Base-by-base conservation (phyloP, 169 alveolate genomes). In the Condylostoma magnum region DNA sequence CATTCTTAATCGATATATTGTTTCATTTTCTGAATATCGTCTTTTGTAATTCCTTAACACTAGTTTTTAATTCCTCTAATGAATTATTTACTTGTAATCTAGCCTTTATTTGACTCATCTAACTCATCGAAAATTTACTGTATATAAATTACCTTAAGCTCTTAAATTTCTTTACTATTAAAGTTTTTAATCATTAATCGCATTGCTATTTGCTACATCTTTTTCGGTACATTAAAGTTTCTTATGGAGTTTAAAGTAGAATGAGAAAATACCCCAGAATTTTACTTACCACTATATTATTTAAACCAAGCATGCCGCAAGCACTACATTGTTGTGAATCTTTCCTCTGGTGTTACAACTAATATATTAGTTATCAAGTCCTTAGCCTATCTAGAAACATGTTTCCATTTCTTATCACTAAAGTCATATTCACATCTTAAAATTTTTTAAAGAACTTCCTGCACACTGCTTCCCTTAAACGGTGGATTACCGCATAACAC, bases 11-110 rank as follows among this genome's bases (percentile, higher is more conserved):
- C 87, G 15, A 75, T 48, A 38, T 57, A 54, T 28, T 55, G 36
- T 44, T 75, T 38, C 18, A 75, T 34, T 44, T 69, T 69, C 25
- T 72, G 70, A 15, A 80, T 77, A 53, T 75, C 75, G 44, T 80
- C 71, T 69, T 55, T 25, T 18, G 71, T 70, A 6, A 71, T 50
- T 79, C 75, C 72, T 58, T 36, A 37, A 30, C 43, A n/a, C 55
- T 5, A 33, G 27, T 15, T 74, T 34, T 34, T 63, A 15, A 47
- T 38, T 28, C 57, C 76, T 55, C 48, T 74, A 30, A 54, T 50
- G 36, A 67, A 68, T 37, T 76, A 77, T 27, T 43, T 51, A 38
- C 30, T 36, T 8, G 36, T 68, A 41, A 76, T 63, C 4, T 48
- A 43, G 15, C 83, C 83, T 48, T 66, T 68, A 6, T 38, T 20